phyloP scores from a whole-genome alignment of 805 yeast genomes.

The Clavispora santaluciae region DNA sequence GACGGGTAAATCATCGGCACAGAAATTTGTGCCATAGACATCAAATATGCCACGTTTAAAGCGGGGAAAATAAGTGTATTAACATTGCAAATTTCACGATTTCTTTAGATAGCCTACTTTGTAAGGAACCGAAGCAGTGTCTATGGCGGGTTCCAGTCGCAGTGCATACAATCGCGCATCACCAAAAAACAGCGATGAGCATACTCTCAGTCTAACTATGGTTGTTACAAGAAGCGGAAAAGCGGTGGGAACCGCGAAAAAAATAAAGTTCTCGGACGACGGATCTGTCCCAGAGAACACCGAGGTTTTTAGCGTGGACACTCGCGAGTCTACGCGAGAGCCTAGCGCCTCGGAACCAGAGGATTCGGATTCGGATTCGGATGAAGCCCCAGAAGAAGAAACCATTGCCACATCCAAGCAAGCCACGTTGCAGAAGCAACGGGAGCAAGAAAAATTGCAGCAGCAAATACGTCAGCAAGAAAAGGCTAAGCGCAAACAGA shows the following conservation, averaged over 20 bases:
- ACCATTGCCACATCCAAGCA: slow-evolving; percentile 26
- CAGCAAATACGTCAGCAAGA: slow-evolving; percentile 23
- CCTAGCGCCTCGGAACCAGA: slow-evolving; percentile 17
- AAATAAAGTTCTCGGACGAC: slow-evolving; percentile 30
- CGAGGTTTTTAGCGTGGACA: slow-evolving; percentile 8
- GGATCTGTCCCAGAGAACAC: slow-evolving; percentile 17
- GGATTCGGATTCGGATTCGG: slow-evolving; percentile 19
- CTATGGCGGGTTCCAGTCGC: too few species aligned
- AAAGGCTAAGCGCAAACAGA: slow-evolving; percentile 33
- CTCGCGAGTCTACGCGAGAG: slow-evolving; percentile 10
- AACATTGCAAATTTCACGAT: too few species aligned
- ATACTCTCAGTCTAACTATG: slow-evolving; percentile 13
- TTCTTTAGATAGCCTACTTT: too few species aligned
- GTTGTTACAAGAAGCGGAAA: slow-evolving; percentile 27
- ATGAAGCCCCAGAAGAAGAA: slow-evolving; percentile 45
- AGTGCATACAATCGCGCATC: slow-evolving; percentile 1
- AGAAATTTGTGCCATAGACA: too few species aligned
- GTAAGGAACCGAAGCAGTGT: too few species aligned
- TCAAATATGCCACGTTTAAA: too few species aligned
- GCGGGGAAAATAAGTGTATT: too few species aligned
- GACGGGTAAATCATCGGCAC: too few species aligned
- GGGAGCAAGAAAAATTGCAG: slow-evolving; percentile 18
- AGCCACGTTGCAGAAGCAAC: slow-evolving; percentile 22
- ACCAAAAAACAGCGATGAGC: slow-evolving; percentile 1
- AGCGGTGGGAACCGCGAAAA: slow-evolving; percentile 17